Evolutionary conservation across 805 yeast species (phyloP).

Genomic region (Komagataella ulmi): DNA sequence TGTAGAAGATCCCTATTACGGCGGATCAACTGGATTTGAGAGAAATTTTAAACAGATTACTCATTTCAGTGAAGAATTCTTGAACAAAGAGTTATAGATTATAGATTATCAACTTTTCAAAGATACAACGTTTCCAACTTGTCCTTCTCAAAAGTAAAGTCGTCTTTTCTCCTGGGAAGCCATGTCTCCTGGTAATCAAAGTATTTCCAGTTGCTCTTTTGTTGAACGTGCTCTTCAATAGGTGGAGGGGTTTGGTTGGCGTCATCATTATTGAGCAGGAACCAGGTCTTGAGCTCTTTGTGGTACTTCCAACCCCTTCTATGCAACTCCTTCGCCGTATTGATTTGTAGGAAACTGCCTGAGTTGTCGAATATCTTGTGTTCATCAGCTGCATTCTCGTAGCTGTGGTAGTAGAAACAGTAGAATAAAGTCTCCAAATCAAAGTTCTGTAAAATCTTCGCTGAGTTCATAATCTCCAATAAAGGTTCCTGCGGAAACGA

Average conservation of each 20-base stretch:
- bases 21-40: slow-evolving; percentile 76
- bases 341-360: slow-evolving; percentile 55
- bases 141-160: slow-evolving; percentile 19
- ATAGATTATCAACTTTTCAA: neutral
- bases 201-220: slow-evolving; percentile 38
- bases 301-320: slow-evolving; percentile 77
- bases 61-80: slow-evolving; percentile 63
- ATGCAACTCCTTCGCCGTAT: slow-evolving; percentile 70
- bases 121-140: neutral
- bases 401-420: slow-evolving; percentile 71
- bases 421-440: slow-evolving; percentile 84
- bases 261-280: slow-evolving; percentile 53
- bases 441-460: slow-evolving; percentile 50
- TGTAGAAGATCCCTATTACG: slow-evolving; percentile 89
- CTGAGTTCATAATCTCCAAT: slow-evolving; percentile 48
- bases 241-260: slow-evolving; percentile 16
- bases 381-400: neutral
- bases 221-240: slow-evolving; percentile 14
- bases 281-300: slow-evolving; percentile 68
- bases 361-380: neutral
- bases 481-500: slow-evolving; percentile 84
- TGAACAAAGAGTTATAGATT: slow-evolving; percentile 28
- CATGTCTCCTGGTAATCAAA: slow-evolving; percentile 20
- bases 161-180: slow-evolving; percentile 30
- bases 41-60: slow-evolving; percentile 59